phyloP scores from a whole-genome alignment of 2,329 filamentous ascomycete species.

The Botrytis aclada region DNA sequence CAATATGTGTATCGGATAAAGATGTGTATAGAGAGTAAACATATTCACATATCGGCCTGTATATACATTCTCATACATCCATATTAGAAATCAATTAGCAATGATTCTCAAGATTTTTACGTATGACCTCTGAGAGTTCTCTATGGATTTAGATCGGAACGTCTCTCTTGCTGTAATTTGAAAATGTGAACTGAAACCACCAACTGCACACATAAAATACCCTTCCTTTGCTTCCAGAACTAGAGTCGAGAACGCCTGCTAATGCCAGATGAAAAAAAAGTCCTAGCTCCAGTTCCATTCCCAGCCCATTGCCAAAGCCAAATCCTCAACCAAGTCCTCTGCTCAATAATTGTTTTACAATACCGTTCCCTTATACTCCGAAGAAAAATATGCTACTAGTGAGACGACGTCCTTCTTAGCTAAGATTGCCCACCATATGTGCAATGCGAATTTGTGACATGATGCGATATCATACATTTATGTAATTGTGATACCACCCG shows the following conservation, averaged over 20 bases:
- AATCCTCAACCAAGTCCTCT: neutral
- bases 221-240: neutral
- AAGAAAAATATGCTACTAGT: neutral
- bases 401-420: neutral
- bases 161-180: neutral
- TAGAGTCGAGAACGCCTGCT: slow-evolving; percentile 9
- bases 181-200: neutral
- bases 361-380: slow-evolving; percentile 16
- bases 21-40: neutral
- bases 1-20: neutral
- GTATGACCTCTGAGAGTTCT: neutral
- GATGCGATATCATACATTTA: slow-evolving; percentile 17
- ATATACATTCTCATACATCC: neutral
- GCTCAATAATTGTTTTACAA: slow-evolving; percentile 18
- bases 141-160: neutral
- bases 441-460: slow-evolving; percentile 1
- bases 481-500: slow-evolving; percentile 33
- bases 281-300: slow-evolving; percentile 9
- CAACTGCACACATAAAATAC: neutral
- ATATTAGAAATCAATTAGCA: neutral
- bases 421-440: slow-evolving; percentile 1
- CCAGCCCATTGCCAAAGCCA: slow-evolving; percentile 9
- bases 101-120: neutral
- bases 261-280: neutral
- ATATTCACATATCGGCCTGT: neutral